These are phyloP conservation scores for Talaromyces sp. DNA, from an alignment of 2,329 filamentous ascomycete genomes.

Conservation along the genomic window DNA sequence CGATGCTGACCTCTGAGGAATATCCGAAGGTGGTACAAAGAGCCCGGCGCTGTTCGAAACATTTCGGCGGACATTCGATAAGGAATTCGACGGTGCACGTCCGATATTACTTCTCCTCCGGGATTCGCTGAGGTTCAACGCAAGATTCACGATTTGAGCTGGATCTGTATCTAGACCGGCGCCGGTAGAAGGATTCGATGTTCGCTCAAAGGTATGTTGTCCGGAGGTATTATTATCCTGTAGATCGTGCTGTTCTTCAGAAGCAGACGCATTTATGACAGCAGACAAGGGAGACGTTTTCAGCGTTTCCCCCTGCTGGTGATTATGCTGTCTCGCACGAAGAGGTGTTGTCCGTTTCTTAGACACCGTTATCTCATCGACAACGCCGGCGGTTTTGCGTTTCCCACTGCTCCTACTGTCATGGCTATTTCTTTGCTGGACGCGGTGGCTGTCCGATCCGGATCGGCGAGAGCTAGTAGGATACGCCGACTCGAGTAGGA, in stretches of 20 bases:
- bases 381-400: constrained; percentile 29
- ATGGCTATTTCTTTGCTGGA: constrained; percentile 17
- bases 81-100: constrained; percentile 46
- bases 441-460: constrained; percentile 19
- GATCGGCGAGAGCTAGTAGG: constrained; percentile 24
- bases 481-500: constrained; percentile 43
- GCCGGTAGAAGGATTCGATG: constrained; percentile 16
- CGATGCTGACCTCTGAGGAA: background rate
- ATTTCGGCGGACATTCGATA: constrained; percentile 40
- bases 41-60: constrained; percentile 21
- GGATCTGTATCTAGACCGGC: constrained; percentile 66
- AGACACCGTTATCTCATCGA: constrained; percentile 26
- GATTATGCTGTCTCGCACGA: constrained; percentile 23
- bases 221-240: constrained; percentile 2
- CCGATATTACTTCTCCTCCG: constrained; percentile 59
- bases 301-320: constrained; percentile 26
- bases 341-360: constrained; percentile 31
- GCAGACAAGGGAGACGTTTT: constrained; percentile 28
- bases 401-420: constrained; percentile 29
- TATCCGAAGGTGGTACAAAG: constrained; percentile 18
- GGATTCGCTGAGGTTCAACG: constrained; percentile 78
- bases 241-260: constrained; percentile 13
- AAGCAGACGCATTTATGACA: constrained; percentile 18
- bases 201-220: constrained; percentile 7
- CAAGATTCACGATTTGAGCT: constrained; percentile 87